Base-by-base conservation (phyloP, 2,329 filamentous ascomycete genomes). In the Dendryphion nanum region DNA sequence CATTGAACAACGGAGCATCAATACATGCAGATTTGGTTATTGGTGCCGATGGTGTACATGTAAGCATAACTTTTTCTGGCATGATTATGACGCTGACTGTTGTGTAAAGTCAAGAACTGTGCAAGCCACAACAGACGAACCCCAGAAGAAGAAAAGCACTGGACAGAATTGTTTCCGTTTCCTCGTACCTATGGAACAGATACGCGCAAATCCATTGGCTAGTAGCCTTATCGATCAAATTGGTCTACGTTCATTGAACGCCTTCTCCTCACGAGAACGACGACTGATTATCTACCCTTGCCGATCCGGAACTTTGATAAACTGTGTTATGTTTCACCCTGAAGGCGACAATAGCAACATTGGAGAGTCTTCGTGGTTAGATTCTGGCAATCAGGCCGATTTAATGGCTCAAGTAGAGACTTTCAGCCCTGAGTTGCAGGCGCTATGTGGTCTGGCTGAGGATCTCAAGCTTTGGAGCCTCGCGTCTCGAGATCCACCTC, bases 261-360 rank as follows among this genome's bases (percentile, higher is more conserved):
- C n/a, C n/a, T n/a, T n/a, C n/a, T n/a, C n/a, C n/a, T n/a, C n/a
- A n/a, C n/a, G n/a, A n/a, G n/a, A n/a, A n/a, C n/a, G n/a, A n/a
- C n/a, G n/a, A n/a, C n/a, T n/a, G n/a, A n/a, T n/a, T n/a, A n/a
- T n/a, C n/a, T n/a, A n/a, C n/a, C n/a, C n/a, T n/a, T n/a, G n/a
- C n/a, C n/a, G n/a, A n/a, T n/a, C n/a, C n/a, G n/a, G n/a, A n/a
- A n/a, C n/a, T n/a, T n/a, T n/a, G n/a, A n/a, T n/a, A n/a, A n/a
- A n/a, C n/a, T n/a, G n/a, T n/a, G n/a, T n/a, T n/a, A n/a, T n/a
- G n/a, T n/a, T n/a, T n/a, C n/a, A n/a, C n/a, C n/a, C n/a, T n/a
- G n/a, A n/a, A n/a, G n/a, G n/a, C n/a, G n/a, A 26, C 23, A 26
- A 26, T n/a, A 26, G 23, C 23, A 26, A 26, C 23, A 26, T n/a